Evolutionary conservation across 495 filamentous ascomycete genomes (phyloP), one percentile per base, ranked within the genome.

Genomic region (Cercophora scortea): DNA sequence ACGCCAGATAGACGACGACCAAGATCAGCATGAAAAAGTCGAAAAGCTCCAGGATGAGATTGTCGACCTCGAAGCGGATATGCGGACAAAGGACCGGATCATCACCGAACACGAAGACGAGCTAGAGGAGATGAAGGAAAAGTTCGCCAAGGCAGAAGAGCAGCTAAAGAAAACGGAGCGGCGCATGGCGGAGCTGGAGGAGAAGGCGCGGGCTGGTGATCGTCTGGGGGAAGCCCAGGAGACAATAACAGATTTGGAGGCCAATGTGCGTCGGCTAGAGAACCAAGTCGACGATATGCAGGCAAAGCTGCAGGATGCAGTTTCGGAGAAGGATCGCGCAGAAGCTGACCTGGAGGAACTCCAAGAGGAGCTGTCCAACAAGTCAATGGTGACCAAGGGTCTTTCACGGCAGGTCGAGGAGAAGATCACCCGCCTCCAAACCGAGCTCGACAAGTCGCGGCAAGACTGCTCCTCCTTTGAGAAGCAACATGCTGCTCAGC

Each of bases 281-380:
- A 61, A 71, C n/a, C 71, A 77, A 60, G 56, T 81, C 2, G 75
- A 80, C 36, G 77, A 82, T 16, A 76, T 78, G 55, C 81, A 80
- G 48, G 75, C 81, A 2, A 78, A 85, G 47, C 68, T 84, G 10
- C 73, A 87, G 46, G 71, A 79, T 33, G 85, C 86, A n/a, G 50
- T 80, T n/a, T 64, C 76, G 17, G 78, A 84, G 45, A 87, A 85
- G 51, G 71, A 71, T 32, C 71, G 72, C n/a, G 75, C 76, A 15
- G 72, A 81, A 59, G 71, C 71, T 18, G 75, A 84, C 49, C 63
- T 86, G 4, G 78, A 83, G 49, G 75, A 90, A 63, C 66, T 93
- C 16, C 84, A 84, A 46, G 84, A 88, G 43, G 87, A 92, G 57
- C 81, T 90, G 75, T 75, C 84, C 8, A 84, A 90, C 63, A 90